Conservation (phyloP, 1,284 basidiomycete species). For the Schizophyllum commune region DNA sequence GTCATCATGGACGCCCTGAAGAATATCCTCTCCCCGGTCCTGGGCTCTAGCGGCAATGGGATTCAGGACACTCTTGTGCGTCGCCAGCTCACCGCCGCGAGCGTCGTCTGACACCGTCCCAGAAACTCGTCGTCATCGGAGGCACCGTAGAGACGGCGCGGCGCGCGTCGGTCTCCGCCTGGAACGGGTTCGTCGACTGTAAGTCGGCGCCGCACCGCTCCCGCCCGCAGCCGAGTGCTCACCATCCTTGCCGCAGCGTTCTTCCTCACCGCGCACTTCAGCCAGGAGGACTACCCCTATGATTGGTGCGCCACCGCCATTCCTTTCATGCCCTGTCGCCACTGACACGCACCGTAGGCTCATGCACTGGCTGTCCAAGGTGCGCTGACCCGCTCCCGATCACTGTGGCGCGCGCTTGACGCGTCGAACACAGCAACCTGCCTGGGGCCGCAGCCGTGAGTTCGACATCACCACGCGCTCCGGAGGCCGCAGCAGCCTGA, state of each 20-base stretch:
- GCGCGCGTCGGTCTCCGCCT: constrained; percentile 68
- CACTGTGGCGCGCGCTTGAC: constrained; percentile 3
- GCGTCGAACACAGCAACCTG: constrained; percentile 53
- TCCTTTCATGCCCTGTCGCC: constrained; percentile 6
- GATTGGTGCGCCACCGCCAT: constrained; percentile 49
- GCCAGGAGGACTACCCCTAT: constrained; percentile 78
- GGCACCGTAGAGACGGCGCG: constrained; percentile 72
- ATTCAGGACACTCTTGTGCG: constrained; percentile 58
- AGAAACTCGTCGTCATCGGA: constrained; percentile 77
- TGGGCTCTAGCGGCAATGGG: constrained; percentile 47
- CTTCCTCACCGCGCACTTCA: constrained; percentile 81
- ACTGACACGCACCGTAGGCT: constrained; percentile 41
- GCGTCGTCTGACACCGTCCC: constrained; percentile 5
- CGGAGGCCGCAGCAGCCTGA: constrained; percentile 50
- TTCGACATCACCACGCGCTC: constrained; percentile 81
- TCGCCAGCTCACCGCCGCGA: constrained; percentile 4
- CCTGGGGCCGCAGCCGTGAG: constrained; percentile 76
- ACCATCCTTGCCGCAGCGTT: constrained; percentile 37
- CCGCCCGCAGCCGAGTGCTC: neutral
- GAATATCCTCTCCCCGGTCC: constrained; percentile 46
- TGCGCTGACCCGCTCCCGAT: constrained; percentile 21
- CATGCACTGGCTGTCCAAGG: constrained; percentile 82
- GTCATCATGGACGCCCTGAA: constrained; percentile 50
- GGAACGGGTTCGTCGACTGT: constrained; percentile 85
- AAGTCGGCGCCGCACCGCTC: constrained; percentile 17